Base-by-base conservation (phyloP, 106 monocot genomes). In the Dioscorea zingiberensis region DNA sequence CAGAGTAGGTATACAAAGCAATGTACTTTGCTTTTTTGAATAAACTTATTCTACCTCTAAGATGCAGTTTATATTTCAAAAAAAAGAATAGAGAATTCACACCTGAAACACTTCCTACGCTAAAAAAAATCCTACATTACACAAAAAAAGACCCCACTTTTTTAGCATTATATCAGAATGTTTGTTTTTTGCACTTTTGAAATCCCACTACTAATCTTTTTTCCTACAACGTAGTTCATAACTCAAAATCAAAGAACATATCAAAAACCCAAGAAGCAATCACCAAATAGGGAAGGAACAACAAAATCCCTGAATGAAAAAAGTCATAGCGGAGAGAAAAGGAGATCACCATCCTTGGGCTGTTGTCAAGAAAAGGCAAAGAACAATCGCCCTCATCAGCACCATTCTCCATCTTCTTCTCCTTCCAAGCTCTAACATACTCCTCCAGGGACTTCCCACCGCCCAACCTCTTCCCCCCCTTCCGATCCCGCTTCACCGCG, bases 281-380 rank as follows among this genome's bases (percentile, higher is more conserved):
- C 38, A 38, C 59, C 10, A n/a, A 59, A 13, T 25, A 30, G 7
- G 28, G 2, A 60, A 62, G 68, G 0, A 14, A 6, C 21, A 55
- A 16, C 12, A 14, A 55, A 47, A 64, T 15, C 44, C 49, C 48
- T 12, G 13, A 48, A 47, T 21, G 13, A 17, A 58, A 15, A 7
- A 25, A 55, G 29, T 17, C 5, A 16, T 15, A 56, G 4, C 62
- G 14, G 2, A 70, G 18, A 21, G 58, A 57, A 47, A 69, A 18
- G 25, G 56, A 16, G 17, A 13, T 70, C 48, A 94, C 93, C 93
- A 77, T 66, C 65, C 53, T 89, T 1, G 83, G 77, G 1, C 72
- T 76, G 46, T 82, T 64, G 47, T 63, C 73, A 6, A 94, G 82
- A 71, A 94, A 94, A 27, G 94, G 94, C 63, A 94, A 66, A n/a